phyloP scores from a whole-genome alignment of 2,329 filamentous ascomycete species.

The Tolypocladium sp. region DNA sequence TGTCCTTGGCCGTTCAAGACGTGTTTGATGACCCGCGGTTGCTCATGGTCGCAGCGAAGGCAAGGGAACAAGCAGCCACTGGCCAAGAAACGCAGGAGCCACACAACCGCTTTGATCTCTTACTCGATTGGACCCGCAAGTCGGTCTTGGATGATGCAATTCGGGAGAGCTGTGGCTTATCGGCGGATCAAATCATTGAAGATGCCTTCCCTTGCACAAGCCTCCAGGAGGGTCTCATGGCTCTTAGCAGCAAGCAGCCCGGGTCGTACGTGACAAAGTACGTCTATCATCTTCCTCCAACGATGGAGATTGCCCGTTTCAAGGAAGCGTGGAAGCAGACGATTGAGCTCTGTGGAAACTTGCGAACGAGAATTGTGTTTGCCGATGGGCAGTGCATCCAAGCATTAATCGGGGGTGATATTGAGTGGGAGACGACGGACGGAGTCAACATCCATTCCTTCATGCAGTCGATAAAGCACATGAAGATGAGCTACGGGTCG shows the following conservation, averaged over 20 bases:
- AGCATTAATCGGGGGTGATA: neutral
- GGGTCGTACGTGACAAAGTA: neutral
- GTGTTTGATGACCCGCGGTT: neutral
- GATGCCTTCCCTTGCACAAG: neutral
- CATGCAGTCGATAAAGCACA: neutral
- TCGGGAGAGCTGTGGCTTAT: too few relatives aligned
- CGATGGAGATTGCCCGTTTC: neutral
- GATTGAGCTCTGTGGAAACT: neutral
- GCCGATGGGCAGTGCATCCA: neutral
- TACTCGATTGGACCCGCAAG: too few relatives aligned
- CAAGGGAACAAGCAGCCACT: neutral
- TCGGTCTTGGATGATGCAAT: too few relatives aligned
- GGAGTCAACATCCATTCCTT: too few relatives aligned
- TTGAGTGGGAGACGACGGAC: neutral
- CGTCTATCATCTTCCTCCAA: neutral
- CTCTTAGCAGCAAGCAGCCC: neutral
- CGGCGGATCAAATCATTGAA: neutral
- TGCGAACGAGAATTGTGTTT: neutral
- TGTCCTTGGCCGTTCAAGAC: neutral
- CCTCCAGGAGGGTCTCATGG: neutral
- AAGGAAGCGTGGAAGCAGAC: neutral
- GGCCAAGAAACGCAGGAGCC: neutral
- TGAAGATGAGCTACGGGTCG: neutral
- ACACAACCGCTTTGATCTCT: too few relatives aligned
- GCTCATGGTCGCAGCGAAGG: neutral